Conservation (phyloP, 129 eudicot genomes). For the Saposhnikovia divaricata region DNA sequence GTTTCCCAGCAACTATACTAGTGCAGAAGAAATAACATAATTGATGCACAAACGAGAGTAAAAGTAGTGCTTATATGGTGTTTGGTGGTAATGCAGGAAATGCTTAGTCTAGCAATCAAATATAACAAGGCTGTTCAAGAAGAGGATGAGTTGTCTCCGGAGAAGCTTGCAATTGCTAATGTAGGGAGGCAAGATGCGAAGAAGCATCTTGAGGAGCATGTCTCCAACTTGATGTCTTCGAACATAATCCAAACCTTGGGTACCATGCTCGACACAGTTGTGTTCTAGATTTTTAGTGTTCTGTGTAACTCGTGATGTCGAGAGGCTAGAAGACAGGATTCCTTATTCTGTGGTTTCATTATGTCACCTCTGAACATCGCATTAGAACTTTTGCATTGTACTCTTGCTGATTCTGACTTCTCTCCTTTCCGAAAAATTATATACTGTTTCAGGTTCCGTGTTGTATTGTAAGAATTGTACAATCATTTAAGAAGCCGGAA, state of each 20-base stretch:
- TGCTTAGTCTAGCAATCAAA: constrained; percentile 62
- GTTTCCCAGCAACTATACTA: background rate
- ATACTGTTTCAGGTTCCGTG: background rate
- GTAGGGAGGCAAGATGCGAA: constrained; percentile 96
- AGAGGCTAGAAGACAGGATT: background rate
- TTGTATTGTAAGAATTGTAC: background rate
- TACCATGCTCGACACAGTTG: constrained; percentile 91
- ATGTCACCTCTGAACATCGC: background rate
- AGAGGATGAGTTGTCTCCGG: constrained; percentile 87
- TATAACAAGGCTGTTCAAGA: constrained; percentile 92
- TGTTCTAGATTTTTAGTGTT: constrained; percentile 37
- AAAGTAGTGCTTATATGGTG: background rate
- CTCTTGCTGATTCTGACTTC: background rate
- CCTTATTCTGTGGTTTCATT: background rate
- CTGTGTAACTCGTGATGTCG: background rate
- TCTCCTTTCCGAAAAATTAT: background rate
- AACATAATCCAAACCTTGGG: constrained; percentile 83
- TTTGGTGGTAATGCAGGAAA: constrained; percentile 51
- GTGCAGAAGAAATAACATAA: background rate
- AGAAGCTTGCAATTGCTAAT: constrained; percentile 84
- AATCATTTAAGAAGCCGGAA: background rate
- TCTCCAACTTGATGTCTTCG: constrained; percentile 85
- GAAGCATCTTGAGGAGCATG: constrained; percentile 95
- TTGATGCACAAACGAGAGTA: background rate
- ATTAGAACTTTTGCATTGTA: background rate